phyloP scores from a whole-genome alignment of 164 flowering plant genomes.

The Litsea cubeba region DNA sequence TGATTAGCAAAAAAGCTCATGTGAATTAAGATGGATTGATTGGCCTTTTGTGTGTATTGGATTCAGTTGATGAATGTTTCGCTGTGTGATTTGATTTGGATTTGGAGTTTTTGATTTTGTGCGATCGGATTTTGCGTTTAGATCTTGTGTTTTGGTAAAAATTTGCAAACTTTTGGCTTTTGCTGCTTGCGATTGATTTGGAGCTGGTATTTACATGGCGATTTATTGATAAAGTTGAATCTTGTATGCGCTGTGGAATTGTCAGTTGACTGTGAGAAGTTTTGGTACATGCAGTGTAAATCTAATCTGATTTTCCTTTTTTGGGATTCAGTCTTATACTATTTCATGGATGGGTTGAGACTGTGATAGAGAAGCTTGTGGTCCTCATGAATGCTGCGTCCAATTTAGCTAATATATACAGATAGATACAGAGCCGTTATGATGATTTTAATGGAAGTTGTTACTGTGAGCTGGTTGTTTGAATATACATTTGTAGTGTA shows the following conservation, averaged over 20 bases:
- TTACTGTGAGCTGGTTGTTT: neutral
- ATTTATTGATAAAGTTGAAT: neutral
- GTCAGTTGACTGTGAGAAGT: neutral
- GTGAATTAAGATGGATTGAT: constrained; percentile 1
- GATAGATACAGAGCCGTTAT: neutral
- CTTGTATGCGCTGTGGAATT: neutral
- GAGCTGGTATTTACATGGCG: neutral
- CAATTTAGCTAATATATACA: neutral
- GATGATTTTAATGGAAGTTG: neutral
- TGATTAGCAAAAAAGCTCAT: neutral
- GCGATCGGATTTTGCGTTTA: too few species aligned
- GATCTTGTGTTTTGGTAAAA: too few species aligned
- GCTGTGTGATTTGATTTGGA: neutral
- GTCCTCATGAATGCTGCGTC: neutral
- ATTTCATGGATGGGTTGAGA: too few species aligned
- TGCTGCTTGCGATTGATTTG: neutral
- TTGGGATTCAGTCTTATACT: too few species aligned
- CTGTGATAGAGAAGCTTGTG: neutral
- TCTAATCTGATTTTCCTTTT: too few species aligned
- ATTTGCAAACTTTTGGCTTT: neutral
- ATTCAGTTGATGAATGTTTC: neutral
- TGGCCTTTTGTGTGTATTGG: neutral
- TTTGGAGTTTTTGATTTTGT: neutral
- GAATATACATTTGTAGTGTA: neutral
- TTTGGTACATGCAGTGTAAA: too few species aligned